Base-by-base conservation (phyloP, 1,284 basidiomycete species). In the Sporisorium sorghi region DNA sequence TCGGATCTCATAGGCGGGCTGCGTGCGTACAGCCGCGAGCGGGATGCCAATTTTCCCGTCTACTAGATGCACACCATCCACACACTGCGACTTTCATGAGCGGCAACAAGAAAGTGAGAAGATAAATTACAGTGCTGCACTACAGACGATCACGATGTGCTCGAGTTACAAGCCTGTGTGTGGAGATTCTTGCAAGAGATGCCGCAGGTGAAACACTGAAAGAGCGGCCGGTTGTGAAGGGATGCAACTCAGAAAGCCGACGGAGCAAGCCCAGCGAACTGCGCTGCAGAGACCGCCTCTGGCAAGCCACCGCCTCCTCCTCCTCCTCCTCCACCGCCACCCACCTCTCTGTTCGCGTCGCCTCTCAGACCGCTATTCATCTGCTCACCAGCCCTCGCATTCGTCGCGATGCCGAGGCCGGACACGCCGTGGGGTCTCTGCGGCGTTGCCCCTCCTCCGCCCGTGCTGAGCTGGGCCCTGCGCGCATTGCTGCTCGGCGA, bases 1-100 rank as follows among this genome's bases (percentile, higher is more conserved):
- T 53, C 61, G 17, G 73, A 81, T 39, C 58, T 81, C 17, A 58
- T 58, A 30, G 79, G 79, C 12, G 79, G 79, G 0, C 63, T 81
- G 35, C 61, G 72, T 7, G 73, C 76, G 3, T 81, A 74, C 50
- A 49, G 68, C 15, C 48, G 51, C 11, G 61, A 75, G 19, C 66
- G 59, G 12, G 73, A 81, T 55, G 47, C 61, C 0, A 40, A 9
- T 30, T 81, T 81, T 39, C 79, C 79, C 3, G 42, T 78, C 28
- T 81, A 81, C 56, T 80, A 19, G 23, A 23, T 11, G 14, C 35
- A 14, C 8, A 17, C 24, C 14, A n/a, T 14, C 0, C 43, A 30
- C 28, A 47, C 26, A 30, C 14, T 30, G 46, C 37, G 42, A 55
- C 4, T 6, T 26, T 14, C 5, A 3, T 12, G 24, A 35, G 15